Conservation (phyloP, 192 early-diverging fungal species). For the Backusella psychrophila region DNA sequence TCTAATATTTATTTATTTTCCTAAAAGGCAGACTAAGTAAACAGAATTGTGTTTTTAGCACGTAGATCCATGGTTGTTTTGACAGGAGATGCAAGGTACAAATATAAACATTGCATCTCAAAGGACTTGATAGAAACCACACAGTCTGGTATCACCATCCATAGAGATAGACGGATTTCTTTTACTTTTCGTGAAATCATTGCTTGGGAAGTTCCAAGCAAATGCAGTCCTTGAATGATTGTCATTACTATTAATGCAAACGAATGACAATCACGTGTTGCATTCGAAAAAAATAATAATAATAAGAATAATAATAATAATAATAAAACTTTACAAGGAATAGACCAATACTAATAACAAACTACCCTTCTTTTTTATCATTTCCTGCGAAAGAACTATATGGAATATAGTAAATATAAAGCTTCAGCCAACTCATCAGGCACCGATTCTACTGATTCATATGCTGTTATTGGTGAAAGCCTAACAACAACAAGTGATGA, state of each 20-base stretch:
- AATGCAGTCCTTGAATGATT: background rate
- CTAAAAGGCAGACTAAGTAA: background rate
- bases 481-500: background rate
- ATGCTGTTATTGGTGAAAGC: background rate
- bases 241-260: background rate
- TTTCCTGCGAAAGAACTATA: background rate
- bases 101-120: slow-evolving; percentile 65
- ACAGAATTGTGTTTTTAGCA: slow-evolving; percentile 26
- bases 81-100: slow-evolving; percentile 51
- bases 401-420: background rate
- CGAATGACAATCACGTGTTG: background rate
- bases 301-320: background rate
- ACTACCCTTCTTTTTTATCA: too few species aligned
- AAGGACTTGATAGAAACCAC: slow-evolving; percentile 52
- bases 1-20: too few species aligned
- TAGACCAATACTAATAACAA: background rate
- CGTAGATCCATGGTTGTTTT: slow-evolving; percentile 59
- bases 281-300: background rate
- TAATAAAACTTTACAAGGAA: background rate
- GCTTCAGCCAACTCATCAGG: background rate
- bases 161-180: slow-evolving; percentile 60
- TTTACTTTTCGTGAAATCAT: slow-evolving; percentile 51
- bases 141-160: slow-evolving; percentile 39
- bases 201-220: slow-evolving; percentile 10
- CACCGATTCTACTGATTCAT: background rate